Conservation (phyloP, 176 grass and related monocot species). For the Carex pumila region DNA sequence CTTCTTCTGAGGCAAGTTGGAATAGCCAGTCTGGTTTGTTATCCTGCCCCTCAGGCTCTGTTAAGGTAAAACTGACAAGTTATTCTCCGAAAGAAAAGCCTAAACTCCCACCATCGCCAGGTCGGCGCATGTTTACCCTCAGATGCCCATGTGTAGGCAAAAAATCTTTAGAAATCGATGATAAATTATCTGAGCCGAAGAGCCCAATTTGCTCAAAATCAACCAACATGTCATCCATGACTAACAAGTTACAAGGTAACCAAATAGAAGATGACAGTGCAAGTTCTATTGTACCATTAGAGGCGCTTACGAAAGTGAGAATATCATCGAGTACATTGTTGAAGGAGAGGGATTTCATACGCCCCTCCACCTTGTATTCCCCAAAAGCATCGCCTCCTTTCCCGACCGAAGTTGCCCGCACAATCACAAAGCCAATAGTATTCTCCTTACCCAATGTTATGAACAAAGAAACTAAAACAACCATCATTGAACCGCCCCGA, state of each 20-base stretch:
- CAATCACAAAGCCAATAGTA: conserved; percentile 13
- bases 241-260: background rate
- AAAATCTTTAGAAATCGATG: conserved; percentile 23
- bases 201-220: conserved; percentile 8
- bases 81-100: conserved; percentile 7
- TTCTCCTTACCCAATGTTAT: conserved; percentile 11
- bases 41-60: background rate
- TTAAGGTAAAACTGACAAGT: background rate
- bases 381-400: conserved; percentile 15
- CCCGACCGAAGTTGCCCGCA: background rate
- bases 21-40: conserved; percentile 37
- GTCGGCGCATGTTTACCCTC: conserved; percentile 20
- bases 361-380: background rate
- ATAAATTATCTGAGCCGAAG: conserved; percentile 23
- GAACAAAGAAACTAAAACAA: background rate
- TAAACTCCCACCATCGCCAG: background rate
- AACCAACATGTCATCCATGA: background rate
- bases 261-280: background rate
- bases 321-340: conserved; percentile 22
- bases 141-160: conserved; percentile 26
- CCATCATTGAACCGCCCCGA: background rate
- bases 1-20: conserved; percentile 40
- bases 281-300: conserved; percentile 13
- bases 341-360: conserved; percentile 9
- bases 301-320: conserved; percentile 15